Percentiles rank a stretch among this genome's conserved stretches.
Conservation (phyloP, 768 basidiomycete genomes). For the Suillus occidentalis region DNA sequence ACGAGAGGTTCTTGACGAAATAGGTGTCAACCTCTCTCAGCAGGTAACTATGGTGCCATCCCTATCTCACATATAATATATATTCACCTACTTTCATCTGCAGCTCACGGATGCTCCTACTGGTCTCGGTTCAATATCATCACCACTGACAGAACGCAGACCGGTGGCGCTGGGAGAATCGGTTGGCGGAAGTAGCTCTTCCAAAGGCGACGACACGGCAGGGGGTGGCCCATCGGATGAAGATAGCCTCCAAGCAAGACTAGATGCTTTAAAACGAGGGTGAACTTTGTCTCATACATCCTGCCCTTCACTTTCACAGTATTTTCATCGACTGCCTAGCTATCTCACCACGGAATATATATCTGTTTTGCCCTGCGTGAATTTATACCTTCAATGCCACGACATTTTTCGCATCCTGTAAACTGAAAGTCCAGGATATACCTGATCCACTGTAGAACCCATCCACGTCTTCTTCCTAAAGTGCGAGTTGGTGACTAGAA, state of each 20-base stretch:
- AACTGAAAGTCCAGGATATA: constrained; percentile 81
- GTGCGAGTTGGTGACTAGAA: background rate
- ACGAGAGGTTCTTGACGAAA: constrained; percentile 95
- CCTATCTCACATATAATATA: constrained; percentile 7
- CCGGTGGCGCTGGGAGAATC: constrained; percentile 85
- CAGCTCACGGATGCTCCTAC: constrained; percentile 86
- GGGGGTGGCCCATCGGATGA: constrained; percentile 63
- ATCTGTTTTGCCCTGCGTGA: constrained; percentile 4
- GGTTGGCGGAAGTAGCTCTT: constrained; percentile 30
- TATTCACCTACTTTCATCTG: constrained; percentile 13
- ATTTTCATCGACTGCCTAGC: constrained; percentile 4
- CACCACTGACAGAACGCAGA: constrained; percentile 65
- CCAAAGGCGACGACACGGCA: constrained; percentile 28
- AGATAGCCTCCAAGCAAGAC: constrained; percentile 89
- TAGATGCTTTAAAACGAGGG: constrained; percentile 84
- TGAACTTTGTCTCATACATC: constrained; percentile 29
- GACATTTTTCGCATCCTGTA: constrained; percentile 73
- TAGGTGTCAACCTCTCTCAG: constrained; percentile 89
- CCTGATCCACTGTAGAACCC: constrained; percentile 95
- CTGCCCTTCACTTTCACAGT: background rate
- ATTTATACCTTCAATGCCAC: constrained; percentile 51
- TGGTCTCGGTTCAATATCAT: constrained; percentile 59
- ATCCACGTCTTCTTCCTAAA: constrained; percentile 89
- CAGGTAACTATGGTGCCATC: constrained; percentile 46
- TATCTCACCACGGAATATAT: constrained; percentile 13